A percentile compares a stretch with the other conserved stretches of the same genome.
Evolutionary conservation across 2,329 filamentous ascomycete genomes (phyloP).

Genomic region (Chrysoporthe puriensis): DNA sequence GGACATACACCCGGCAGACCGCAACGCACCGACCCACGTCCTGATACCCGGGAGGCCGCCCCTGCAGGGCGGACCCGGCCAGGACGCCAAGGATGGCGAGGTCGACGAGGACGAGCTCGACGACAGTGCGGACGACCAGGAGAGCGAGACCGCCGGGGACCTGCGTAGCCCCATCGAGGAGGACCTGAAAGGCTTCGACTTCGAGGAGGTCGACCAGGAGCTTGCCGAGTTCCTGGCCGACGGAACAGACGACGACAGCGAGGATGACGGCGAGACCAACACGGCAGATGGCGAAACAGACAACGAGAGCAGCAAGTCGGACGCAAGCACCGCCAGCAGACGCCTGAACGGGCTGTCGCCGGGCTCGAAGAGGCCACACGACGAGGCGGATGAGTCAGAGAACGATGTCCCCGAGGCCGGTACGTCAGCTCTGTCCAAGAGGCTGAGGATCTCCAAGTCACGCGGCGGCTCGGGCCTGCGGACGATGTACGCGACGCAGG

Average conservation of each 20-base stretch:
- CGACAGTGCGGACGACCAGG: constrained; percentile 43
- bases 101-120: constrained; percentile 51
- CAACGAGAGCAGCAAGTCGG: constrained; percentile 25
- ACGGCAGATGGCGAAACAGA: constrained; percentile 23
- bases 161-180: constrained; percentile 59
- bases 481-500: constrained; percentile 37
- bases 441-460: constrained; percentile 51
- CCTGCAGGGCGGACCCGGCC: constrained; percentile 40
- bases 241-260: constrained; percentile 38
- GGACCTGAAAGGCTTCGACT: constrained; percentile 62
- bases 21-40: constrained; percentile 35
- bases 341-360: constrained; percentile 24
- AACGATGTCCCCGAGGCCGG: constrained; percentile 33
- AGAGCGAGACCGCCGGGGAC: constrained; percentile 6
- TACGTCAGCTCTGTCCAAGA: constrained; percentile 49
- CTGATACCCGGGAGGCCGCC: constrained; percentile 13
- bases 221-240: constrained; percentile 72
- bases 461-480: constrained; percentile 52
- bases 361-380: constrained; percentile 37
- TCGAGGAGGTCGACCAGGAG: constrained; percentile 70
- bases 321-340: constrained; percentile 16
- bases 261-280: constrained; percentile 30
- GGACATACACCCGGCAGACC: constrained; percentile 72
- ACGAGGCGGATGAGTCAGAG: constrained; percentile 30
- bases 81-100: constrained; percentile 40